Percentiles rank a stretch among this genome's conserved stretches.
phyloP scores from a whole-genome alignment of 2,329 filamentous ascomycete species.

The Domatiomyces globalis region DNA sequence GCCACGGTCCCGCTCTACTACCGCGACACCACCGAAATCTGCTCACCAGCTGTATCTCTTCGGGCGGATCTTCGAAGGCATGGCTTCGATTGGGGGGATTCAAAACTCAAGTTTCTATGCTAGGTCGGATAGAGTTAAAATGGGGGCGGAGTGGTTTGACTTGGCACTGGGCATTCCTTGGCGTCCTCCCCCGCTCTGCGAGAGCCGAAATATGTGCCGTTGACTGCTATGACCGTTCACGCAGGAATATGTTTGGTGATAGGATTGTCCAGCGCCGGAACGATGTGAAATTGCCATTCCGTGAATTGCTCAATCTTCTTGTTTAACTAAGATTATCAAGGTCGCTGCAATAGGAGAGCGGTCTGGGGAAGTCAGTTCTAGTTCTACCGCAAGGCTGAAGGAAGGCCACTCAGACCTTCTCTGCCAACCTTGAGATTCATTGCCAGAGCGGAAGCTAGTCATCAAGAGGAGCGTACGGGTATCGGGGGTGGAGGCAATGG shows the following conservation, averaged over 20 bases:
- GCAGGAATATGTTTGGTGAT: no score
- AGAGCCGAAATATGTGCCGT: background rate
- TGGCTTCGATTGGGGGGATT: background rate
- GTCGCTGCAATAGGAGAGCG: background rate
- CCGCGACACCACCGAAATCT: no score
- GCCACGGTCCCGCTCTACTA: background rate
- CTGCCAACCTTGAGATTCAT: background rate
- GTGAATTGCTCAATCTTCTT: background rate
- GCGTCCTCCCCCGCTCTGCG: background rate
- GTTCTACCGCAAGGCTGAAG: background rate
- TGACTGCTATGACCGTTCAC: background rate
- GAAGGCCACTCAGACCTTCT: background rate
- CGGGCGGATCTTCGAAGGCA: background rate
- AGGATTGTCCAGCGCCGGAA: no score
- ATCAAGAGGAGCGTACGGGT: background rate
- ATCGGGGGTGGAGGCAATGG: background rate
- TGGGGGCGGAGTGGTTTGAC: background rate
- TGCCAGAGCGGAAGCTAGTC: background rate
- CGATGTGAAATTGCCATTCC: no score
- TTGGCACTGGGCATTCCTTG: background rate
- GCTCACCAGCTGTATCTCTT: no score
- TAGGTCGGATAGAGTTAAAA: background rate
- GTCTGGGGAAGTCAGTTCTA: background rate
- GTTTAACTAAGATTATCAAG: background rate
- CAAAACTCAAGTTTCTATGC: background rate